phyloP scores from a whole-genome alignment of 805 yeast genomes.

The Yarrowia sp. region DNA sequence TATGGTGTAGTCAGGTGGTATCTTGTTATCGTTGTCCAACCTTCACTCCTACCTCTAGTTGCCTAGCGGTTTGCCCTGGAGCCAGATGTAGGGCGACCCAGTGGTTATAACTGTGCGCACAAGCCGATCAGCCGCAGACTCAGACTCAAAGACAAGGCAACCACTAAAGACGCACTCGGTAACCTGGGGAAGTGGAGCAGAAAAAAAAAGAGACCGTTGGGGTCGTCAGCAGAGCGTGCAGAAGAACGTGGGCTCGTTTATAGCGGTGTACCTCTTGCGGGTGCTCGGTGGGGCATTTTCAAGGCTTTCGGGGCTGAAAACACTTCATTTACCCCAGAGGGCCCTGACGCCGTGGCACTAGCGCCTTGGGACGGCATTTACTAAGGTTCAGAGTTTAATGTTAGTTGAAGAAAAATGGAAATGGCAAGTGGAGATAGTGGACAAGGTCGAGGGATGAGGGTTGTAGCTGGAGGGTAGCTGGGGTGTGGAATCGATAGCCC shows the following conservation, averaged over 20 bases:
- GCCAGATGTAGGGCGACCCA: background rate
- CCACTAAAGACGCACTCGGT: constrained; percentile 12
- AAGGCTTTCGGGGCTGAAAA: background rate
- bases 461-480: too few relatives aligned
- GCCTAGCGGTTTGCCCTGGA: constrained; percentile 24
- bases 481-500: too few relatives aligned
- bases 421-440: constrained; percentile 14
- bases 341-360: constrained; percentile 26
- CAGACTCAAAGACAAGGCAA: constrained; percentile 19
- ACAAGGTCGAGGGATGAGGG: background rate
- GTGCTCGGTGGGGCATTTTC: too few relatives aligned
- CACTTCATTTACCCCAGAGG: constrained; percentile 4
- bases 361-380: constrained; percentile 27
- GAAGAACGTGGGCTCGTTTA: too few relatives aligned
- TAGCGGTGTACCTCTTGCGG: too few relatives aligned
- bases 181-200: background rate
- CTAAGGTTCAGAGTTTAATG: constrained; percentile 20
- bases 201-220: background rate
- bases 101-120: constrained; percentile 21
- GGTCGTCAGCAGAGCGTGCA: too few relatives aligned
- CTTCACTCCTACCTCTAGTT: constrained; percentile 18
- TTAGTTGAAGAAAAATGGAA: background rate
- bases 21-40: background rate
- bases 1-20: background rate
- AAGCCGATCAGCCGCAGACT: constrained; percentile 21